Base-by-base conservation (phyloP, 225 moss, liverwort and hornwort genomes). In the Sphagnum contortum region DNA sequence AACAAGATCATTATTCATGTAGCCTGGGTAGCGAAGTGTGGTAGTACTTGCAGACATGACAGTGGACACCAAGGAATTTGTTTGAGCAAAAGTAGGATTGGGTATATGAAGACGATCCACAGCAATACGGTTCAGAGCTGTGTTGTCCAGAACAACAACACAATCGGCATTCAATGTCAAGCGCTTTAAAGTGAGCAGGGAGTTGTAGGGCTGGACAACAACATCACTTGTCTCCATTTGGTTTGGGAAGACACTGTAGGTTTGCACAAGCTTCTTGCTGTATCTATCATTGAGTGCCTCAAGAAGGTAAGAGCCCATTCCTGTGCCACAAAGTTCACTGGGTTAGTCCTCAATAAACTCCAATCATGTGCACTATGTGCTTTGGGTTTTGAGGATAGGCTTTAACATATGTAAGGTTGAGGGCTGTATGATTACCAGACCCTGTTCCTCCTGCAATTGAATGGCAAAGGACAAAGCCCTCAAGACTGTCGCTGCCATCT, bases 211-310 rank as follows among this genome's bases (percentile, higher is more conserved):
- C 66, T 98, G 98, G 64, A 98, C 98, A 49, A 93, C 98, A 57
- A 98, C 98, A 72, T 98, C 98, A 80, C 98, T 98, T 29, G 93
- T 98, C 79, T 98, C 98, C 93, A 98, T 98, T 73, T 98, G 98
- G 62, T 98, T 98, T 2, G 93, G 98, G 61, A 98, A 98, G 56
- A 98, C 93, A 73, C 98, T 98, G 75, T 93, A 98, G 52, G 98
- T 98, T 70, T 98, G 93, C 45, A 98, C 98, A 69, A 98, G 71
- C 71, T 98, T 93, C 77, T 98, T 98, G 91, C 98, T 98, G 66
- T 98, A 98, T 46, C 93, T 76, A 66, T 98, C 98, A 73, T 93
- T 98, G 73, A 98, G 87, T 65, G 98, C 98, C 83, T 98, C 93
- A 57, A 98, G 78, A 66, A 98, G 82, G 68, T 98, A 98, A 12